These are phyloP conservation scores for Cutaneotrichosporon sp. DNA, from an alignment of 1,284 basidiomycete species.

Conservation along the genomic window DNA sequence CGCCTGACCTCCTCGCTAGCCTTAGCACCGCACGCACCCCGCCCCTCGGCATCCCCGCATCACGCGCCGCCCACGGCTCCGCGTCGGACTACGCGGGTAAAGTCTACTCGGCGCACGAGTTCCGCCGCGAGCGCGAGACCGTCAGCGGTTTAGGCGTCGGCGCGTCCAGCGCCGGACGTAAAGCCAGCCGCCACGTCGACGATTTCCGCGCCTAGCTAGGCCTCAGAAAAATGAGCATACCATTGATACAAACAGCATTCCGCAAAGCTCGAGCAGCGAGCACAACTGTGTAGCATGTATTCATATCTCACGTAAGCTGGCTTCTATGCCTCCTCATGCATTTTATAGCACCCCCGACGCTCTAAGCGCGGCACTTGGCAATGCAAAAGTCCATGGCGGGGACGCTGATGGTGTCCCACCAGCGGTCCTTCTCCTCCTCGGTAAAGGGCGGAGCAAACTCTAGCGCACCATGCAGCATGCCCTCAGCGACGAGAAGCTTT, in stretches of 20 bases:
- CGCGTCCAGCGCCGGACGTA: constrained; percentile 13
- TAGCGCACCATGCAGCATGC: constrained; percentile 3
- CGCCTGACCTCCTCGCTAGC: constrained; percentile 10
- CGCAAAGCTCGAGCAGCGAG: too few relatives aligned
- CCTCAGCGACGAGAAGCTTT: background rate
- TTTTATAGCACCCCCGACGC: background rate
- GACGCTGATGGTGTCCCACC: background rate
- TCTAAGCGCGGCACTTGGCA: background rate
- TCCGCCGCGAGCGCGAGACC: constrained; percentile 17
- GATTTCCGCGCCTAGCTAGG: constrained; percentile 12
- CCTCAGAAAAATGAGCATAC: too few relatives aligned
- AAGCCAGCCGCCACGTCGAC: constrained; percentile 20
- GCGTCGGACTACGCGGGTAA: constrained; percentile 20
- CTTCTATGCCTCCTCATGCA: too few relatives aligned
- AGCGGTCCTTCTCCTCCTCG: background rate
- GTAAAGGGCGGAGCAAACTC: background rate
- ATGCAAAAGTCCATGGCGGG: constrained; percentile 1
- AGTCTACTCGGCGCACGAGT: constrained; percentile 24
- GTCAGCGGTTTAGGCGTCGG: constrained; percentile 15
- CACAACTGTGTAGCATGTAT: background rate
- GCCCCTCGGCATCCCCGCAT: constrained; percentile 15
- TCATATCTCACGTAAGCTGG: too few relatives aligned
- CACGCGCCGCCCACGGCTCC: constrained; percentile 1
- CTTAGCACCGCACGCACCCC: constrained; percentile 9
- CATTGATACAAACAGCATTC: too few relatives aligned